Percentiles rank a stretch among this genome's conserved stretches.
Conservation (phyloP, 2,329 filamentous ascomycete genomes). For the Pyrenophora tritici-repentis region DNA sequence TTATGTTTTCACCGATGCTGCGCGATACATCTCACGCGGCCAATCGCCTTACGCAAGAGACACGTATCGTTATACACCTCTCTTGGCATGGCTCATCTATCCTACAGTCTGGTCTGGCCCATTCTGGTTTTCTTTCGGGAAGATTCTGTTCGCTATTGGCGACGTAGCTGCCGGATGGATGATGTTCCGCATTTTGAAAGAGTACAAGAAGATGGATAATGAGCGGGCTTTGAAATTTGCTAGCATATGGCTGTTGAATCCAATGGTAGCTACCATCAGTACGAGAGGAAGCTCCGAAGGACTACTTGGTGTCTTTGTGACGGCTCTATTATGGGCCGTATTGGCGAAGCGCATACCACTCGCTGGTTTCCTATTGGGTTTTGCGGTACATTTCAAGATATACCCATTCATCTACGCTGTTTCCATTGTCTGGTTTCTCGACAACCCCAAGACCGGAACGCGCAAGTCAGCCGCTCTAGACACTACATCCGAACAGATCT, state of each 20-base stretch:
- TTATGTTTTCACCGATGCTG: slow-evolving; percentile 94
- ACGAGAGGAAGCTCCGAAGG: slow-evolving; percentile 94
- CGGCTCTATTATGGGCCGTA: slow-evolving; percentile 82
- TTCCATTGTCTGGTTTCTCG: slow-evolving; percentile 80
- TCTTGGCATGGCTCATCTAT: slow-evolving; percentile 87
- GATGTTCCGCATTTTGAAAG: slow-evolving; percentile 62
- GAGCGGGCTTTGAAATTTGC: slow-evolving; percentile 72
- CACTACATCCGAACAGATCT: slow-evolving; percentile 29
- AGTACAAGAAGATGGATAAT: slow-evolving; percentile 41
- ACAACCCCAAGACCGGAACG: slow-evolving; percentile 52
- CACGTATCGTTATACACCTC: slow-evolving; percentile 95
- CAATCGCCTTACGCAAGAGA: slow-evolving; percentile 83
- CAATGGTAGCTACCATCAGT: slow-evolving; percentile 97
- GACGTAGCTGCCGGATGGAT: slow-evolving; percentile 86
- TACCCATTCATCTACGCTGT: slow-evolving; percentile 96
- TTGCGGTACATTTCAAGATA: slow-evolving; percentile 96
- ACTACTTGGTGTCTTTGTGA: slow-evolving; percentile 80
- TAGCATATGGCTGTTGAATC: slow-evolving; percentile 91
- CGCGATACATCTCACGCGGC: slow-evolving; percentile 72
- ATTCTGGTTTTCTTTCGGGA: slow-evolving; percentile 82
- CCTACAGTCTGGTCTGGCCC: slow-evolving; percentile 69
- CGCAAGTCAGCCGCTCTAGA: background rate
- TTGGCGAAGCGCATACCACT: slow-evolving; percentile 65
- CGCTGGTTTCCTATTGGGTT: slow-evolving; percentile 75
- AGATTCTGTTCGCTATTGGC: slow-evolving; percentile 79